Evolutionary conservation across 768 basidiomycete species (phyloP).

Genomic region (Ramaria rubella): DNA sequence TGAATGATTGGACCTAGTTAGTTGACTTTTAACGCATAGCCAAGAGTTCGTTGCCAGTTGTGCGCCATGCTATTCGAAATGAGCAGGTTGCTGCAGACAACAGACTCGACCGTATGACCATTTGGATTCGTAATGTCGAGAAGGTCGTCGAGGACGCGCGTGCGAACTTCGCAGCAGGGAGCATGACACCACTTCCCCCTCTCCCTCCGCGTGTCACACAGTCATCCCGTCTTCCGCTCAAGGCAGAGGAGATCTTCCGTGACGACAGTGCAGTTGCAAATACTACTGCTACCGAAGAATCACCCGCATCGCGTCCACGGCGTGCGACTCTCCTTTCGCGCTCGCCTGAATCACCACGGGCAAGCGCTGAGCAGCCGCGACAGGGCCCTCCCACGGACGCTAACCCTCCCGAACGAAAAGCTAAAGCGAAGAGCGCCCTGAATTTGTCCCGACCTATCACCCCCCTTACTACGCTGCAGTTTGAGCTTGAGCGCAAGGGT

Average conservation of each 20-base stretch:
- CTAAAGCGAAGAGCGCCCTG: conserved; percentile 49
- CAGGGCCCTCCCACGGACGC: conserved; percentile 43
- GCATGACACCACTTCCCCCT: conserved; percentile 45
- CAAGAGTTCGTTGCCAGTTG: conserved; percentile 47
- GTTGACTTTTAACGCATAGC: conserved; percentile 24
- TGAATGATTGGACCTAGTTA: neutral
- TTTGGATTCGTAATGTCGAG: conserved; percentile 81
- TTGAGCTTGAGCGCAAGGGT: conserved; percentile 56
- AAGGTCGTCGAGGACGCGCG: conserved; percentile 80
- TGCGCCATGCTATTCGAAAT: conserved; percentile 46
- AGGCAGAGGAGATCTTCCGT: conserved; percentile 63
- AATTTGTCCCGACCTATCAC: conserved; percentile 61
- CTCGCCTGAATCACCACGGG: conserved; percentile 40
- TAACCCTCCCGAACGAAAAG: conserved; percentile 57
- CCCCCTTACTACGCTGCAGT: conserved; percentile 55
- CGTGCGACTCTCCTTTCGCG: conserved; percentile 65
- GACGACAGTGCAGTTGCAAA: conserved; percentile 36
- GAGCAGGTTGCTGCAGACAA: conserved; percentile 50
- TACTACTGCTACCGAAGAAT: conserved; percentile 20
- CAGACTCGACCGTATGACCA: conserved; percentile 59
- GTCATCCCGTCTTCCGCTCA: conserved; percentile 41
- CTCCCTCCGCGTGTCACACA: conserved; percentile 51
- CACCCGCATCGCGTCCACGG: conserved; percentile 31
- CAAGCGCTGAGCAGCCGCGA: conserved; percentile 25
- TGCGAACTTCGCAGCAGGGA: conserved; percentile 60